A percentile compares a stretch with the other conserved stretches of the same genome.
Conservation (phyloP, 768 basidiomycete genomes). For the Tylopilus intermedius region DNA sequence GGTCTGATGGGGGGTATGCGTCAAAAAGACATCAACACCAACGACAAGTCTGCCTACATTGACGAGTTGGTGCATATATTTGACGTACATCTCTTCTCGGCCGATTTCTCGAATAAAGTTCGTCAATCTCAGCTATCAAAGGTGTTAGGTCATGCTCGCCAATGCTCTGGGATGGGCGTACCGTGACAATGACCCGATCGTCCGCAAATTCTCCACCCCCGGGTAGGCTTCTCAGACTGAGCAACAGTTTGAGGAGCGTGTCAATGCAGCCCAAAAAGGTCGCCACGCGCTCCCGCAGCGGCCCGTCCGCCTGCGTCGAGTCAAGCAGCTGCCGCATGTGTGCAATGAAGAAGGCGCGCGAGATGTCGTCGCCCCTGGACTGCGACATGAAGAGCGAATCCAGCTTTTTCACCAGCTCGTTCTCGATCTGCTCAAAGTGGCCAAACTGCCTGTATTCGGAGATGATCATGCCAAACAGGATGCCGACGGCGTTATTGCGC, state of each 20-base stretch:
- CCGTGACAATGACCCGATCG: slow-evolving; percentile 89
- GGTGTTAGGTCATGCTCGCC: slow-evolving; percentile 6
- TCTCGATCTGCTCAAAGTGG: too few species aligned
- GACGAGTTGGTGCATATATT: slow-evolving; percentile 93
- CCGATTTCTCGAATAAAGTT: slow-evolving; percentile 91
- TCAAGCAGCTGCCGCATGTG: slow-evolving; percentile 36
- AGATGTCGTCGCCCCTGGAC: slow-evolving; percentile 43
- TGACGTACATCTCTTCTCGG: slow-evolving; percentile 89
- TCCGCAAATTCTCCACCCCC: slow-evolving; percentile 93
- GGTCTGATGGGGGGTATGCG: slow-evolving; percentile 47
- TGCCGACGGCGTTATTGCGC: too few species aligned
- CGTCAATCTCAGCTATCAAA: slow-evolving; percentile 71
- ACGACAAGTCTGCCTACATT: slow-evolving; percentile 48
- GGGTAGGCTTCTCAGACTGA: slow-evolving; percentile 83
- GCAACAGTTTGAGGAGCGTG: slow-evolving; percentile 83
- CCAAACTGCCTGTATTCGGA: too few species aligned
- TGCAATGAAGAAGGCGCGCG: slow-evolving; percentile 87
- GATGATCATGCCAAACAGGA: too few species aligned
- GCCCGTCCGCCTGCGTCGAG: slow-evolving; percentile 71
- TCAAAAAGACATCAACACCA: neutral
- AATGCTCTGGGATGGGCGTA: slow-evolving; percentile 27
- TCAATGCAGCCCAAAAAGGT: slow-evolving; percentile 86
- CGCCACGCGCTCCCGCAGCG: slow-evolving; percentile 70
- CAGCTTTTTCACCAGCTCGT: too few species aligned
- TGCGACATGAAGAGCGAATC: too few species aligned